Evolutionary conservation across 2,329 filamentous ascomycete genomes (phyloP), one percentile per base, ranked within the genome.

Genomic region (Penicillium frequentans): DNA sequence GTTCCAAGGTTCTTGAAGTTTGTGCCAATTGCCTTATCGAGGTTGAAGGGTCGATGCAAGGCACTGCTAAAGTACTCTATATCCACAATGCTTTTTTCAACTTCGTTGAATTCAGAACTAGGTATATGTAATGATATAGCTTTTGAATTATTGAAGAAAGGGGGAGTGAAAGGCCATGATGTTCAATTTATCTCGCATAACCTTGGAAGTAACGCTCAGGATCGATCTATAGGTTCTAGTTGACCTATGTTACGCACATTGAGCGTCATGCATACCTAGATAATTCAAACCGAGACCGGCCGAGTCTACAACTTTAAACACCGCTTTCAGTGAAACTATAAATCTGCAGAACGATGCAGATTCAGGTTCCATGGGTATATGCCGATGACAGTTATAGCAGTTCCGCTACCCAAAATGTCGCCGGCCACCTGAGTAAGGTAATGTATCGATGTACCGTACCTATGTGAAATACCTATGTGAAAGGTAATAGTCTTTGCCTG

Each of bases 351-450:
- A 19, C 2, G 21, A 39, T 27, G 5, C 21, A 23, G 24, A 44
- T n/a, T 42, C 31, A 31, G 21, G 44, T 42, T 29, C 52, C 44
- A 31, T 54, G 44, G 52, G 23, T 33, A 23, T 5, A 21, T 29
- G 10, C 52, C 52, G 52, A 54, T 37, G 31, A 35, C 44, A 26
- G 29, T 54, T 43, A 24, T 46, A 54, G 52, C 23, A 19, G 8
- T 23, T 33, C 52, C 21, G 21, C 11, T 14, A n/a, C n/a, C 16
- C 3, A 27, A 23, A 24, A 5, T 16, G 47, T 23, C 47, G 37
- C 31, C 31, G 37, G n/a, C n/a, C n/a, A 39, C 14, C 16, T 37
- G 16, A n/a, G 2, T 37, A 16, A 37, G 26, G 26, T 26, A 26
- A 26, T 8, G 1, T 26, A 26, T n/a, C 16, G 5, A 42, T 44